These are phyloP conservation scores for Diaporthe ilicicola DNA, from an alignment of 2,329 filamentous ascomycete species.

Conservation along the genomic window DNA sequence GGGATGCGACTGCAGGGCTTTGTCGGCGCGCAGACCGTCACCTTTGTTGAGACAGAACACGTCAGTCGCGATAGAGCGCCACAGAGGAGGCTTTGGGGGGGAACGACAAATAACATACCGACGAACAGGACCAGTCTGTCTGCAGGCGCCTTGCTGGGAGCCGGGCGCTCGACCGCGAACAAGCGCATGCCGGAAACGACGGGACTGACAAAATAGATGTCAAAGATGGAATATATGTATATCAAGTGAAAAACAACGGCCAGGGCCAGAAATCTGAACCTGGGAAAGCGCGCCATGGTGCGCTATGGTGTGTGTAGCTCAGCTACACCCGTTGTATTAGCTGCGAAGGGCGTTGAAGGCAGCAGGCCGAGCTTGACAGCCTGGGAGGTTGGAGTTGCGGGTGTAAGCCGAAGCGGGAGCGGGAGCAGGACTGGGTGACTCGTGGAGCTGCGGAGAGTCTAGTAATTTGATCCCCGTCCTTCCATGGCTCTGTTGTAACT, in stretches of 20 bases:
- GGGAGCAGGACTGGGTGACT: not conserved
- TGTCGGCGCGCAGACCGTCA: slow-evolving; percentile 95
- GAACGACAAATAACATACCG: slow-evolving; percentile 60
- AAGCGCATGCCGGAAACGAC: slow-evolving; percentile 95
- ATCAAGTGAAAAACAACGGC: slow-evolving; percentile 92
- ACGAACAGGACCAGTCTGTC: slow-evolving; percentile 93
- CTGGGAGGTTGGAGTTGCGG: not conserved
- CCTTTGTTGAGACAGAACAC: slow-evolving; percentile 53
- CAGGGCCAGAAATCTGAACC: slow-evolving; percentile 85
- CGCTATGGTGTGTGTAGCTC: slow-evolving; percentile 23
- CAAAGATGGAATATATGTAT: slow-evolving; percentile 96
- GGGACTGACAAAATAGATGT: slow-evolving; percentile 98
- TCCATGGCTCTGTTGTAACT: slow-evolving; percentile 25
- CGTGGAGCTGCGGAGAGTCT: slow-evolving; percentile 16
- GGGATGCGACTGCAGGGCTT: slow-evolving; percentile 92
- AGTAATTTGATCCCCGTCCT: slow-evolving; percentile 8
- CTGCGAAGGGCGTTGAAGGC: not conserved
- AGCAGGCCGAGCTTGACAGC: not conserved
- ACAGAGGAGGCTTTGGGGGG: not conserved
- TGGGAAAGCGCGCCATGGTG: slow-evolving; percentile 64
- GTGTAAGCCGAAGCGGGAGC: not conserved
- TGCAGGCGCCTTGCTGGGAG: slow-evolving; percentile 75
- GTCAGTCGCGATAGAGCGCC: not conserved
- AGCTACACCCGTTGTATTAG: slow-evolving; percentile 23
- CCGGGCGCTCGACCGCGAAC: slow-evolving; percentile 72